A percentile compares a stretch with the other conserved stretches of the same genome.
Evolutionary conservation across 148 eudicot genomes (phyloP).

Genomic region (Diospyros kaki): DNA sequence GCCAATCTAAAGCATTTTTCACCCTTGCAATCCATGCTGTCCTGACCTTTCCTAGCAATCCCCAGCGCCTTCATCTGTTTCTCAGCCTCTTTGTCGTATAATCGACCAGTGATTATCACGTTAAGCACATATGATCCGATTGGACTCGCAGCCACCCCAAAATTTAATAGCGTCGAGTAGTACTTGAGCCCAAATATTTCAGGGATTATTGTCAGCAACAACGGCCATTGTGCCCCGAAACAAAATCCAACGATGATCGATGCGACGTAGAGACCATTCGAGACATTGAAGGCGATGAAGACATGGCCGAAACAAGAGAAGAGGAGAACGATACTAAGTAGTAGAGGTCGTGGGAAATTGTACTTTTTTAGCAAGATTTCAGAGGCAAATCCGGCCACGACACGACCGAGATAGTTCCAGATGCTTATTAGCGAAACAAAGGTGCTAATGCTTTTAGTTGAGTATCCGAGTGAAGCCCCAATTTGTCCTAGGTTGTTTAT

Average conservation of each 20-base stretch:
- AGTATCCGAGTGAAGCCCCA: constrained; percentile 65
- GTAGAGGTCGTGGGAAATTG: constrained; percentile 59
- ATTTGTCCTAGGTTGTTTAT: constrained; percentile 72
- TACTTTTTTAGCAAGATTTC: constrained; percentile 49
- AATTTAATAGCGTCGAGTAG: constrained; percentile 70
- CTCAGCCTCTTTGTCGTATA: constrained; percentile 54
- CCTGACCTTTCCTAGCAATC: too few relatives aligned
- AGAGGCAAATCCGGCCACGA: constrained; percentile 75
- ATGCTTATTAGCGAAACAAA: constrained; percentile 82
- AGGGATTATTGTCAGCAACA: constrained; percentile 73
- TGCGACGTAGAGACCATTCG: constrained; percentile 55
- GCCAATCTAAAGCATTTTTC: too few relatives aligned
- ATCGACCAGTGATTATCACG: constrained; percentile 57
- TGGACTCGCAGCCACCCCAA: constrained; percentile 62
- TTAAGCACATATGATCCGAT: constrained; percentile 69
- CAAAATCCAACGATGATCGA: constrained; percentile 61
- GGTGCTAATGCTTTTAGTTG: constrained; percentile 44
- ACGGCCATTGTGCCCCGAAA: constrained; percentile 70
- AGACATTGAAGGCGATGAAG: constrained; percentile 59
- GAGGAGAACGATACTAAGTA: constrained; percentile 55
- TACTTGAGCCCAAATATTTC: constrained; percentile 68
- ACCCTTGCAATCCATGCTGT: too few relatives aligned
- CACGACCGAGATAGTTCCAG: constrained; percentile 73
- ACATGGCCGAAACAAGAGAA: constrained; percentile 53
- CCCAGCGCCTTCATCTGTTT: too few relatives aligned